These are phyloP conservation scores for Sclerotiophoma versabilis DNA, from an alignment of 2,329 filamentous ascomycete species.

Conservation along the genomic window DNA sequence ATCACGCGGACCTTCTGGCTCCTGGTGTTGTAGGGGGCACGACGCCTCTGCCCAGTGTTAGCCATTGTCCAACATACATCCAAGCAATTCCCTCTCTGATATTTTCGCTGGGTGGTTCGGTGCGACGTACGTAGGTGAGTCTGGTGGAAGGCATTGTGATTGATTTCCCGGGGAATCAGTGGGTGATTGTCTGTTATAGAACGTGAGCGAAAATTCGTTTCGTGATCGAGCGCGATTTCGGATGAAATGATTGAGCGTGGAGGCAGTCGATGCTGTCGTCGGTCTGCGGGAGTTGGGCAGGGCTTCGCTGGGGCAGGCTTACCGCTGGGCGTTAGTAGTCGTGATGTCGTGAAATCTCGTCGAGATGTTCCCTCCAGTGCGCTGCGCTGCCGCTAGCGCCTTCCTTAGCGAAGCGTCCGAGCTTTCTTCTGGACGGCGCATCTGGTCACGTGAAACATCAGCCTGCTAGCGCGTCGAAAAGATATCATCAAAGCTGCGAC, in stretches of 20 bases:
- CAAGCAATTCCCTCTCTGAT: slow-evolving; percentile 14
- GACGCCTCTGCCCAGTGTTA: slow-evolving; percentile 59
- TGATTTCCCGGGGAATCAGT: slow-evolving; percentile 48
- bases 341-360: slow-evolving; percentile 25
- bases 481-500: slow-evolving; percentile 34
- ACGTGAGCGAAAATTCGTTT: slow-evolving; percentile 35
- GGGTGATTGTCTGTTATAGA: slow-evolving; percentile 35
- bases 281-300: slow-evolving; percentile 18
- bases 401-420: slow-evolving; percentile 5
- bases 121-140: slow-evolving; percentile 63
- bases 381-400: slow-evolving; percentile 13
- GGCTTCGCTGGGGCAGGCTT: slow-evolving; percentile 32
- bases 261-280: slow-evolving; percentile 13
- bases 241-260: slow-evolving; percentile 2
- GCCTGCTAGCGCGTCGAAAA: slow-evolving; percentile 28
- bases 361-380: not conserved
- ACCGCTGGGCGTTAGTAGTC: slow-evolving; percentile 45
- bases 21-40: slow-evolving; percentile 87
- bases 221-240: slow-evolving; percentile 10
- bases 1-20: slow-evolving; percentile 88
- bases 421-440: not conserved
- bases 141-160: slow-evolving; percentile 62
- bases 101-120: slow-evolving; percentile 18
- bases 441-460: slow-evolving; percentile 10
- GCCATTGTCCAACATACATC: slow-evolving; percentile 21